A percentile compares a stretch with the other conserved stretches of the same genome.
These are phyloP conservation scores for Stenocarpella maydis DNA, from an alignment of 2,329 filamentous ascomycete species.

Conservation along the genomic window DNA sequence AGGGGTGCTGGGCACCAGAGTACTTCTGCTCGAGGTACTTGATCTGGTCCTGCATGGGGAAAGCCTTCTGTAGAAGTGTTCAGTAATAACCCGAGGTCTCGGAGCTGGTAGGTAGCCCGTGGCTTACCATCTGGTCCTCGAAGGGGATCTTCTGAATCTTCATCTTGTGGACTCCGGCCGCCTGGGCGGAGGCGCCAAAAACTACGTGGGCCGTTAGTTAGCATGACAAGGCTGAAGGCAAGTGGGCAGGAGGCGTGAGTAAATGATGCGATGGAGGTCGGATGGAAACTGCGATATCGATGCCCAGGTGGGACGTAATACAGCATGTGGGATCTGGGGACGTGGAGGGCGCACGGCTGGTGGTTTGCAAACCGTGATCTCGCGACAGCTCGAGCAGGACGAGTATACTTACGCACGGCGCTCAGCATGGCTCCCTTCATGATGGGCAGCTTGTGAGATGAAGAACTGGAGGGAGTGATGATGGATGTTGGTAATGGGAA, in stretches of 20 bases:
- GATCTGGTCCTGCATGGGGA: constrained; percentile 83
- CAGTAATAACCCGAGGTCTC: constrained; percentile 23
- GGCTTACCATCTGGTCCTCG: constrained; percentile 86
- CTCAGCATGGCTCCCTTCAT: constrained; percentile 90
- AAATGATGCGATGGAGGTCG: neutral
- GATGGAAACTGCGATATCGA: neutral
- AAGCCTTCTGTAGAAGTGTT: constrained; percentile 64
- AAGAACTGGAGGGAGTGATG: constrained; percentile 11
- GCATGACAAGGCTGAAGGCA: constrained; percentile 71
- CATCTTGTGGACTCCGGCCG: constrained; percentile 89
- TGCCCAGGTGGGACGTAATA: neutral
- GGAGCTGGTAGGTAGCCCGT: neutral
- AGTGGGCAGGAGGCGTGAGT: neutral
- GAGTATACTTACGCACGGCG: constrained; percentile 44
- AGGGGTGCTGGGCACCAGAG: constrained; percentile 65
- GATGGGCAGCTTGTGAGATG: constrained; percentile 49
- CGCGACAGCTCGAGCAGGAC: constrained; percentile 25
- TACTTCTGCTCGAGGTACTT: constrained; percentile 93
- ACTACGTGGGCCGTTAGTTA: constrained; percentile 32
- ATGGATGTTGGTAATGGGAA: constrained; percentile 7
- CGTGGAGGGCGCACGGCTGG: constrained; percentile 10
- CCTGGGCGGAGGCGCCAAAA: constrained; percentile 70
- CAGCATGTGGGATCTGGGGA: neutral
- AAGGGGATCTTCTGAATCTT: constrained; percentile 97
- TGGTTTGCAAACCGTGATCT: constrained; percentile 7